Percentiles rank a stretch among this genome's conserved stretches.
Conservation (phyloP, 1,139 yeast species). For the Hyphopichia buzzinii region DNA sequence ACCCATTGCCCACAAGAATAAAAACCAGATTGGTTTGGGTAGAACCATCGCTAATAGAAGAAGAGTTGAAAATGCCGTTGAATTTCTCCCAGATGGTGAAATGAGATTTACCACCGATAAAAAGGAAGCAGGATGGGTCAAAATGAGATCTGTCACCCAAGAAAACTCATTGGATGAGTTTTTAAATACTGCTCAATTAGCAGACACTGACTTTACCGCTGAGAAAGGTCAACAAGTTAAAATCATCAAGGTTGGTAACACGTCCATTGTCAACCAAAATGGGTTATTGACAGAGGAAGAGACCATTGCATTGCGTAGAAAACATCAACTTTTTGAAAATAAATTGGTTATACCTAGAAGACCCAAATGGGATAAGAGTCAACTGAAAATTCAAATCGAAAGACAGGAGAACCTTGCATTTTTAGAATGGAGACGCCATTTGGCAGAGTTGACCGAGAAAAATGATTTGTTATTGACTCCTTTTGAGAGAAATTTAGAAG, state of each 20-base stretch:
- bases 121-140: conserved; percentile 85
- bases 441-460: conserved; percentile 81
- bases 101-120: conserved; percentile 80
- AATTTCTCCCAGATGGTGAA: conserved; percentile 80
- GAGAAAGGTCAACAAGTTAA: conserved; percentile 81
- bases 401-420: conserved; percentile 89
- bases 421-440: conserved; percentile 87
- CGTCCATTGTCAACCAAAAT: conserved; percentile 43
- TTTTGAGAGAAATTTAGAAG: conserved; percentile 94
- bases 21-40: conserved; percentile 82
- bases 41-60: conserved; percentile 78
- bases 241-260: conserved; percentile 74
- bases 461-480: conserved; percentile 89
- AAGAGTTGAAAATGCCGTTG: conserved; percentile 64
- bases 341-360: conserved; percentile 92
- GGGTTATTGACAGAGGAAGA: conserved; percentile 66
- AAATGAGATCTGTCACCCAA: conserved; percentile 89
- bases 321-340: conserved; percentile 73
- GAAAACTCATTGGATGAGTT: conserved; percentile 94
- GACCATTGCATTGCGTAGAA: conserved; percentile 56
- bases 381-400: conserved; percentile 76
- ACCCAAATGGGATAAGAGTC: conserved; percentile 77
- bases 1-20: conserved; percentile 80
- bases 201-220: conserved; percentile 95
- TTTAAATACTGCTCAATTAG: conserved; percentile 89